Evolutionary conservation across 2,329 filamentous ascomycete genomes (phyloP).

Genomic region (Pseudocercospora eumusae): DNA sequence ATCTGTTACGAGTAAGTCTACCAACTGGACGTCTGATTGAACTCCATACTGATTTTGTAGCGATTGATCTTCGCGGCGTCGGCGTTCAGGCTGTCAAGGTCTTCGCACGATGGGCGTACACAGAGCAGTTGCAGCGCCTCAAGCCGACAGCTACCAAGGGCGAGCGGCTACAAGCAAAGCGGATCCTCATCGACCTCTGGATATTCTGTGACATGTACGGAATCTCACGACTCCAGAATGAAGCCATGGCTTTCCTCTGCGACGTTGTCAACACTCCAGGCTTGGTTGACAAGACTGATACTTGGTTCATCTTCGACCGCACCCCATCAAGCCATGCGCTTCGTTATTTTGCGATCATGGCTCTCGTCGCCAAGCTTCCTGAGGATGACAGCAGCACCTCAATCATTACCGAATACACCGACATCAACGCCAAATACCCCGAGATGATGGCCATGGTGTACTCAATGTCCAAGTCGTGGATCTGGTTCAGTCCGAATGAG

Average conservation of each 20-base stretch:
- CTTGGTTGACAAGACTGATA: neutral
- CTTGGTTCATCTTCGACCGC: neutral
- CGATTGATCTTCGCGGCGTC: neutral
- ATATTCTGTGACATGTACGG: slow-evolving; percentile 11
- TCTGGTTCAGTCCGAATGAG: neutral
- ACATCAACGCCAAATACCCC: neutral
- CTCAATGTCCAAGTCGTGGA: neutral
- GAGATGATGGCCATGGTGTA: slow-evolving; percentile 9
- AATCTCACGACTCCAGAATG: slow-evolving; percentile 7
- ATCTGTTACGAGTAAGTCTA: neutral
- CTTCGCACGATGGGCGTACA: slow-evolving; percentile 3
- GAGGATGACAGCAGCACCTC: neutral
- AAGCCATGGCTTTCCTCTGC: slow-evolving; percentile 7
- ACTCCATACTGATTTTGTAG: neutral
- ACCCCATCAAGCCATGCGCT: neutral
- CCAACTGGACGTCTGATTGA: no score
- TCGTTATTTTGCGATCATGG: neutral
- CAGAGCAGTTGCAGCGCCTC: neutral
- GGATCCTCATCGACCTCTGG: slow-evolving; percentile 2
- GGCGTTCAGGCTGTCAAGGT: slow-evolving; percentile 8
- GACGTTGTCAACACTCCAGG: neutral
- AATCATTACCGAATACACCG: neutral
- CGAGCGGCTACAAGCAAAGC: neutral
- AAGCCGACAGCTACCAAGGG: neutral
- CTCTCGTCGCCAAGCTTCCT: neutral